phyloP scores from a whole-genome alignment of 441 rosid genomes.

The Bocquillonia castaneifolia region DNA sequence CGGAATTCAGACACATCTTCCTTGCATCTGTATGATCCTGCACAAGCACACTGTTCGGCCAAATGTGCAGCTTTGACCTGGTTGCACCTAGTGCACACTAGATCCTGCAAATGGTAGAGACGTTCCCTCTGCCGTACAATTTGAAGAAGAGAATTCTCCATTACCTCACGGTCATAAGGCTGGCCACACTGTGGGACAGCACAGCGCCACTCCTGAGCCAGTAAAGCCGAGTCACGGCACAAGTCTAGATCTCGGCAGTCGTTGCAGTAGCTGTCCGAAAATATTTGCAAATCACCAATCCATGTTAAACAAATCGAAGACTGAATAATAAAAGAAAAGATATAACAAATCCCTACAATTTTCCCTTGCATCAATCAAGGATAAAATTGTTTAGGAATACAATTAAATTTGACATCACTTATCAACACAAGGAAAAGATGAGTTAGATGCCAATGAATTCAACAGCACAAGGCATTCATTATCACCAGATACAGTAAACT shows the following conservation, averaged over 20 bases:
- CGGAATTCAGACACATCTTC: constrained; percentile 62
- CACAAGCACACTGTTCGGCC: constrained; percentile 78
- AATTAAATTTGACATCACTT: too few relatives aligned
- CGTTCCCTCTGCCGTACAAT: constrained; percentile 78
- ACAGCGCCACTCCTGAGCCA: constrained; percentile 82
- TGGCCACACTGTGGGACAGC: constrained; percentile 83
- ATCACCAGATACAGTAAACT: not conserved
- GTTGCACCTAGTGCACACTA: constrained; percentile 73
- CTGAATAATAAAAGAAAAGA: not conserved
- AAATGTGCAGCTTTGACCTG: constrained; percentile 91
- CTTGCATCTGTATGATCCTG: constrained; percentile 72
- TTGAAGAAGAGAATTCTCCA: constrained; percentile 87
- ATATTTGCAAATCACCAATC: constrained; percentile 15
- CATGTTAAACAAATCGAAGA: not conserved
- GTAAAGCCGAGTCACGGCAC: constrained; percentile 63
- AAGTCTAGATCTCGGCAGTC: constrained; percentile 90
- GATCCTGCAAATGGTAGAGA: constrained; percentile 83
- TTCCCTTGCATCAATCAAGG: not conserved
- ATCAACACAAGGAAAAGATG: not conserved
- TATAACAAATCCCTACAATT: not conserved
- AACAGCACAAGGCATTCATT: not conserved
- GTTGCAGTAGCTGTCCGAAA: constrained; percentile 75
- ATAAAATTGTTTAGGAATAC: too few relatives aligned
- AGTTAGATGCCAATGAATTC: not conserved
- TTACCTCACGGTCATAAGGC: constrained; percentile 65